Conservation (phyloP, 1,139 yeast species). For the Lodderomyces theae region DNA sequence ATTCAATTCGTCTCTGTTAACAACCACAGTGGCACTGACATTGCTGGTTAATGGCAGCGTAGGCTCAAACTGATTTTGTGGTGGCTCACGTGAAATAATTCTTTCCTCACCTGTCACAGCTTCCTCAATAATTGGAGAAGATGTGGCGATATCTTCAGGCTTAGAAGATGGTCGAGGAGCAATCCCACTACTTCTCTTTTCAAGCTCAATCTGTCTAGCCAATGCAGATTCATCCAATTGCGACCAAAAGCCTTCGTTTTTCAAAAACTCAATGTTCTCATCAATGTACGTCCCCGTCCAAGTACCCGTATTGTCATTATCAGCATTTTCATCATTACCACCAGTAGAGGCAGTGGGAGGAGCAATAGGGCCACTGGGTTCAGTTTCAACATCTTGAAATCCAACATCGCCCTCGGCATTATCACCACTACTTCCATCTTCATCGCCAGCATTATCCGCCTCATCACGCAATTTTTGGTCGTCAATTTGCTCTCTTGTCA, state of each 20-base stretch:
- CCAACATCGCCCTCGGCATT: slow-evolving; percentile 15
- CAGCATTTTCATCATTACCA: too few species aligned
- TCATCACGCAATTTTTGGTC: slow-evolving; percentile 39
- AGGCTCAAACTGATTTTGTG: too few species aligned
- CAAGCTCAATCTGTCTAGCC: slow-evolving; percentile 2
- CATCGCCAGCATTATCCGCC: slow-evolving; percentile 4
- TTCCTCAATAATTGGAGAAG: not conserved
- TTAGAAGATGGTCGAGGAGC: slow-evolving; percentile 1
- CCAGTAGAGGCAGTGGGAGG: not conserved
- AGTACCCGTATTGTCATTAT: slow-evolving; percentile 11
- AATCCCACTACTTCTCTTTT: slow-evolving; percentile 9
- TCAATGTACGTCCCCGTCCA: slow-evolving; percentile 29
- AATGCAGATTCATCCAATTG: slow-evolving; percentile 19
- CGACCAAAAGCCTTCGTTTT: slow-evolving; percentile 33
- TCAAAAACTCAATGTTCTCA: slow-evolving; percentile 34
- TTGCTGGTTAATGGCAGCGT: not conserved
- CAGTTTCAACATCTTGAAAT: too few species aligned
- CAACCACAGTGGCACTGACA: slow-evolving; percentile 6
- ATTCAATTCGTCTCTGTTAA: slow-evolving; percentile 31
- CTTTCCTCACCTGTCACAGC: not conserved
- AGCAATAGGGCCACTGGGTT: too few species aligned
- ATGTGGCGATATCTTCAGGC: slow-evolving; percentile 6
- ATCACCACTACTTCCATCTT: slow-evolving; percentile 8
- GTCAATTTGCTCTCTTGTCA: slow-evolving; percentile 40
- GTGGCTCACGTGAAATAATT: too few species aligned